phyloP scores from a whole-genome alignment of 1,139 yeast genomes.

The Suhomyces bolitotheri region DNA sequence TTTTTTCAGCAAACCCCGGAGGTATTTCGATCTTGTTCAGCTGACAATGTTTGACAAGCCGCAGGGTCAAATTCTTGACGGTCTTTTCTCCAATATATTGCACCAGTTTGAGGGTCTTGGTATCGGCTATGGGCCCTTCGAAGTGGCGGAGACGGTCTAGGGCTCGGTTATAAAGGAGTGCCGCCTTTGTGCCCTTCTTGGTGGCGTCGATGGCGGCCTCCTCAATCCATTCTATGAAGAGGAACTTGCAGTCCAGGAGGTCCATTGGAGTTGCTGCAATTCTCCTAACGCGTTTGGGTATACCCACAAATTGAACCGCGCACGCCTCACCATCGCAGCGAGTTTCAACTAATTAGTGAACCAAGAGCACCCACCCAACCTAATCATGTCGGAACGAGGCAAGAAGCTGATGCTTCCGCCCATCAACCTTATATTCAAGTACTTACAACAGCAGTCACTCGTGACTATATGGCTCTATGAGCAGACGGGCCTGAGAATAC shows the following conservation, averaged over 20 bases:
- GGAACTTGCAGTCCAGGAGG: slow-evolving; percentile 26
- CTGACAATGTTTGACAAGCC: slow-evolving; percentile 47
- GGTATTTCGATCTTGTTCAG: slow-evolving; percentile 46
- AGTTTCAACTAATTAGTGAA: neutral
- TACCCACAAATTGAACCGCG: neutral
- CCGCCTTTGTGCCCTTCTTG: slow-evolving; percentile 42
- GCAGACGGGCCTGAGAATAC: slow-evolving; percentile 73
- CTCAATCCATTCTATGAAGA: slow-evolving; percentile 54
- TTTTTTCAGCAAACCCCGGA: slow-evolving; percentile 25
- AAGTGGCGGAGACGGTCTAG: slow-evolving; percentile 44
- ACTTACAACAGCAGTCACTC: slow-evolving; percentile 74
- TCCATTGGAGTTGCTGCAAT: slow-evolving; percentile 3
- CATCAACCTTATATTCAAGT: slow-evolving; percentile 84
- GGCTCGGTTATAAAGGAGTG: slow-evolving; percentile 50
- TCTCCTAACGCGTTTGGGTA: too few relatives aligned
- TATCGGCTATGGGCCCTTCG: slow-evolving; percentile 46
- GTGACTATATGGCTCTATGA: slow-evolving; percentile 90
- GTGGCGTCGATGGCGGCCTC: slow-evolving; percentile 47
- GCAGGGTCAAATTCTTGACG: slow-evolving; percentile 43
- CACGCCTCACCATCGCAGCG: neutral
- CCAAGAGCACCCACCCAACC: neutral
- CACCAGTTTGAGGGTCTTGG: slow-evolving; percentile 51
- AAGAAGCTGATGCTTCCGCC: slow-evolving; percentile 72
- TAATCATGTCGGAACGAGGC: slow-evolving; percentile 13
- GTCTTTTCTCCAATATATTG: slow-evolving; percentile 67